Base-by-base conservation (phyloP, 192 early-diverging fungal species). In the Cladochytrium replicatum region DNA sequence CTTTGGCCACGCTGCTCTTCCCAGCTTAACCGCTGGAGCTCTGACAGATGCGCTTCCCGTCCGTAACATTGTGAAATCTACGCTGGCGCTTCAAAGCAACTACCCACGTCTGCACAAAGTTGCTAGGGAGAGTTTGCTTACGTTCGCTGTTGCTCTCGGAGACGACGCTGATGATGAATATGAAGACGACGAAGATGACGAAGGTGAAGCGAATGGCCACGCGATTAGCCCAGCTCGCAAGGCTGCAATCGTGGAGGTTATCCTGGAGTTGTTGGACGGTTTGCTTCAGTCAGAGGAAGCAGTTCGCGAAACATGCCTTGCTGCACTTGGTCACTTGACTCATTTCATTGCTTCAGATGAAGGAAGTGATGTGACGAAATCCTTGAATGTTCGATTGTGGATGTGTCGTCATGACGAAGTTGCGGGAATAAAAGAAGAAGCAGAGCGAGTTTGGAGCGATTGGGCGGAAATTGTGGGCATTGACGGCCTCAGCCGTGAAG, bases 381-480 rank as follows among this genome's bases (percentile, higher is more conserved):
- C n/a, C n/a, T n/a, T n/a, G n/a, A n/a, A 78, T 27, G 58, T 70
- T 8, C 68, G 81, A 37, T 64, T 91, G 23, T 91, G 86, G 86
- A 53, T 80, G 28, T 64, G 72, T 8, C 71, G 72, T 23, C 78
- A 72, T 53, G 88, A 91, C 55, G 61, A 68, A 4, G 44, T 46
- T 0, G 85, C 83, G 32, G 52, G 48, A 8, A 65, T 70, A 30
- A 68, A 71, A 34, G 64, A 64, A 2, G 69, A 81, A 6, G 88
- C 85, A 1, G 64, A 64, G 22, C 39, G 47, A 26, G 55, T 86
- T 22, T n/a, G 88, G 85, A 70, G 74, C 22, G 42, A 61, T 28
- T 60, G 61, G 59, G 66, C 71, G 46, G 55, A 59, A 6, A n/a
- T n/a, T n/a, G n/a, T n/a, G n/a, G n/a, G n/a, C n/a, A n/a, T n/a